These are phyloP conservation scores for Mycena leptocephala DNA, from an alignment of 768 basidiomycete species.

Conservation along the genomic window DNA sequence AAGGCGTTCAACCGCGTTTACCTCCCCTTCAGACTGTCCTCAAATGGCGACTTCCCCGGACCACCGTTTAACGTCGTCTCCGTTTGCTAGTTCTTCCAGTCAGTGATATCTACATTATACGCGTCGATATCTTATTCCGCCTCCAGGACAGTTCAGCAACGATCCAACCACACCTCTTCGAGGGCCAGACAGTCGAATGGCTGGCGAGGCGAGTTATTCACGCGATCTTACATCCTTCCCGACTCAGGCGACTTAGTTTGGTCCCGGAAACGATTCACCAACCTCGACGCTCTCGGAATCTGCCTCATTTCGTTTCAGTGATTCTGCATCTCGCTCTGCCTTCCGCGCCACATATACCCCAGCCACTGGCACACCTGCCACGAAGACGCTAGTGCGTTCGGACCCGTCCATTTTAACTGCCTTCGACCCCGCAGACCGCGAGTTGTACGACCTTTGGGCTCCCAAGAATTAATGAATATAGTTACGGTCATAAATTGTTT, in stretches of 20 bases:
- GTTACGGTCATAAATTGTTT: conserved; percentile 28
- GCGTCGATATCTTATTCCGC: not conserved
- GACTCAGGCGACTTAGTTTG: conserved; percentile 4
- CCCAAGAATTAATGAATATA: conserved; percentile 58
- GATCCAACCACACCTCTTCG: conserved; percentile 24
- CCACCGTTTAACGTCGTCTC: conserved; percentile 34
- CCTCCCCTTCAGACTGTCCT: too few relatives aligned
- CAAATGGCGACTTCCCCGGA: conserved; percentile 35
- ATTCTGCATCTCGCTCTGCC: conserved; percentile 47
- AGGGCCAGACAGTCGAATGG: conserved; percentile 27
- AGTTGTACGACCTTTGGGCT: conserved; percentile 86
- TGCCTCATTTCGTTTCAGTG: conserved; percentile 40
- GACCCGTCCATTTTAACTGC: conserved; percentile 80
- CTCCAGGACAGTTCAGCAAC: conserved; percentile 27
- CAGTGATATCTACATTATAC: not conserved
- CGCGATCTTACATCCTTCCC: not conserved
- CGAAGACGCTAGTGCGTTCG: conserved; percentile 68
- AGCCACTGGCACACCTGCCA: conserved; percentile 41
- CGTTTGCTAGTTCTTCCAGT: conserved; percentile 39
- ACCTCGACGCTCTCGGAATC: conserved; percentile 54
- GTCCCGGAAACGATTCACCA: conserved; percentile 43
- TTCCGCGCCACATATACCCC: conserved; percentile 50
- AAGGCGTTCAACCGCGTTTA: too few relatives aligned
- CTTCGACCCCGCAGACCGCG: conserved; percentile 84
- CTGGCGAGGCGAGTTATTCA: conserved; percentile 33